Evolutionary conservation across 169 alveolate genomes (phyloP).

Genomic region (Toxoplasma gondii): DNA sequence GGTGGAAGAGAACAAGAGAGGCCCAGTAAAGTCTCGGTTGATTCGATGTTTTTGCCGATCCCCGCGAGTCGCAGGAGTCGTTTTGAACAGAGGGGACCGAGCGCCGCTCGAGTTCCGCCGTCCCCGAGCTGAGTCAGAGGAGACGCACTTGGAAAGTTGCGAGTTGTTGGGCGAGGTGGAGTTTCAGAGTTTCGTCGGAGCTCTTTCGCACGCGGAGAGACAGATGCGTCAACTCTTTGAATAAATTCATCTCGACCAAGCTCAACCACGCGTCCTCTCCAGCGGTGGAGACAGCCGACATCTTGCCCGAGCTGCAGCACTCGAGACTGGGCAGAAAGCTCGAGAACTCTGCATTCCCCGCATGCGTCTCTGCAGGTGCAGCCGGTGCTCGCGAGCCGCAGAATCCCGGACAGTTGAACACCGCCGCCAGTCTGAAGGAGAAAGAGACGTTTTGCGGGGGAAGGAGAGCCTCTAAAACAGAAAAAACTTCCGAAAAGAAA

Average conservation of each 20-base stretch:
- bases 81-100: no score
- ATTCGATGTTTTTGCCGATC: no score
- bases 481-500: no score
- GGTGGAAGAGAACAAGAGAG: no score
- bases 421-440: conserved; percentile 18
- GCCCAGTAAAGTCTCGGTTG: no score
- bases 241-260: conserved; percentile 23
- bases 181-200: not conserved
- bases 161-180: conserved; percentile 17
- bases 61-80: no score
- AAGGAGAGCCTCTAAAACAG: not conserved
- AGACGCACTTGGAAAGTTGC: not conserved
- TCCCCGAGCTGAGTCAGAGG: no score
- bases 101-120: no score
- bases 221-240: conserved; percentile 41
- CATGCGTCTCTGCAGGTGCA: not conserved
- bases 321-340: not conserved
- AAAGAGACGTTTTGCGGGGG: not conserved
- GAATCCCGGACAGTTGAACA: not conserved
- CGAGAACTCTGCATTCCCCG: not conserved
- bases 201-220: conserved; percentile 24
- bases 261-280: conserved; percentile 22
- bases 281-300: conserved; percentile 2
- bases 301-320: not conserved
- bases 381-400: not conserved